These are phyloP conservation scores for Ophiostoma ulmi DNA, from an alignment of 2,329 filamentous ascomycete species.

Conservation along the genomic window DNA sequence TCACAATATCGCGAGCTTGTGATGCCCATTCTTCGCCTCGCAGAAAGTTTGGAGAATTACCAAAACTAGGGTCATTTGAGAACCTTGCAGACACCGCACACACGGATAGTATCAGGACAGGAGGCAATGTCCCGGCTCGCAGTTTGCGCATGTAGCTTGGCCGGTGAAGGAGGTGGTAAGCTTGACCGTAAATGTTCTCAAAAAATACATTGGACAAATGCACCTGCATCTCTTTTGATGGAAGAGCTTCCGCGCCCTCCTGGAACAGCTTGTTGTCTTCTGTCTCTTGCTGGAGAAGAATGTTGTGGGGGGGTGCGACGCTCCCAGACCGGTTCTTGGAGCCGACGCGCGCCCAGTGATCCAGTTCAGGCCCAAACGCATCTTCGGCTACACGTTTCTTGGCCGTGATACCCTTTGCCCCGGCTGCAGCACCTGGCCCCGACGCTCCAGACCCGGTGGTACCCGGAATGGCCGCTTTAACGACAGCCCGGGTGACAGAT, in stretches of 20 bases:
- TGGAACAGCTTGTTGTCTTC: slow-evolving; percentile 73
- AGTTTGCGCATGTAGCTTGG: slow-evolving; percentile 92
- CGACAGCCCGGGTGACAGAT: slow-evolving; percentile 67
- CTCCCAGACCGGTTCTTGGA: slow-evolving; percentile 45
- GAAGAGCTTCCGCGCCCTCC: slow-evolving; percentile 78
- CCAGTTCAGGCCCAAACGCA: slow-evolving; percentile 76
- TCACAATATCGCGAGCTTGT: slow-evolving; percentile 79
- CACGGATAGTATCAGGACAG: slow-evolving; percentile 86
- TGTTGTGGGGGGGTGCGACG: slow-evolving; percentile 27
- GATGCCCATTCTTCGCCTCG: slow-evolving; percentile 88
- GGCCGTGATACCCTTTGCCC: neutral
- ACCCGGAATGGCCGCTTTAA: slow-evolving; percentile 70
- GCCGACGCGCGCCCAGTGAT: slow-evolving; percentile 68
- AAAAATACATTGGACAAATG: slow-evolving; percentile 94
- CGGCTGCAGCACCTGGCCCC: slow-evolving; percentile 37
- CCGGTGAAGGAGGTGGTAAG: slow-evolving; percentile 91
- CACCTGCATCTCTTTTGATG: slow-evolving; percentile 81
- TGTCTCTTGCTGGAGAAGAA: slow-evolving; percentile 55
- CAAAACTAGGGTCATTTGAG: slow-evolving; percentile 78
- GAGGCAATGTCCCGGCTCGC: slow-evolving; percentile 67
- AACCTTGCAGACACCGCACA: slow-evolving; percentile 95
- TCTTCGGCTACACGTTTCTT: slow-evolving; percentile 85
- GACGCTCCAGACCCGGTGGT: slow-evolving; percentile 32
- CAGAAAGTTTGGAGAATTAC: slow-evolving; percentile 64
- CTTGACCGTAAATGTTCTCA: slow-evolving; percentile 90